Base-by-base conservation (phyloP, 805 yeast genomes). In the Groenewaldozyma tartarivorans region DNA sequence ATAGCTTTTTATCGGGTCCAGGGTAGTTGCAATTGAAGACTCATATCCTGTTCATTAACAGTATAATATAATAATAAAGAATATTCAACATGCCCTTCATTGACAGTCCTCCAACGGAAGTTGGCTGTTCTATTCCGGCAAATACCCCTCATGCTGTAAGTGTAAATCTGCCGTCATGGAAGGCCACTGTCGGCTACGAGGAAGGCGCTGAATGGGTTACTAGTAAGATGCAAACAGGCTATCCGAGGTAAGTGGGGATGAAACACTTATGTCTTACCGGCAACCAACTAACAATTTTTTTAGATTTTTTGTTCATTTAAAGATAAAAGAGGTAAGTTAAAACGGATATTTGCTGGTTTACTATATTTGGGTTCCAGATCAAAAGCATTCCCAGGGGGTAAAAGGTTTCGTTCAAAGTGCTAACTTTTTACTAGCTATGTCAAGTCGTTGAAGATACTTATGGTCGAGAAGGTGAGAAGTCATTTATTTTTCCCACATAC, bases 121-220 rank as follows among this genome's bases (percentile, higher is more conserved):
- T 86, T 15, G 96, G 96, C 3, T 81, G 74, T 15, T 76, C 95
- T 1, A 88, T 92, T 44, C 96, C 98, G 2, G 80, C 83, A 45
- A 79, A 85, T 57, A 81, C 94, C 0, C 78, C 81, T 2, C 97
- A 92, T 60, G 96, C 96, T 0, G 95, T 90, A 1, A 84, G 95
- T 9, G 96, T 90, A 36, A 83, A 95, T 1, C 69, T 90, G 26
- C 98, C 98, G 5, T 83, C 95, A 0, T 92, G 97, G 98, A 81
- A 76, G 37, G 86, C 94, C 35, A 85, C 82, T 3, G 82, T 92
- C 1, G 96, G 86, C 2, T 92, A 92, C 55, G 96, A 87, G 57
- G 92, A 84, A 59, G 95, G 95, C 16, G 79, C 83, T 53, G 78
- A 73, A 17, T 78, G 86, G 81, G 85, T 87, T 3, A 79, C 80